Conservation (phyloP, 139 green algal genomes). For the Volvox reticuliferus region DNA sequence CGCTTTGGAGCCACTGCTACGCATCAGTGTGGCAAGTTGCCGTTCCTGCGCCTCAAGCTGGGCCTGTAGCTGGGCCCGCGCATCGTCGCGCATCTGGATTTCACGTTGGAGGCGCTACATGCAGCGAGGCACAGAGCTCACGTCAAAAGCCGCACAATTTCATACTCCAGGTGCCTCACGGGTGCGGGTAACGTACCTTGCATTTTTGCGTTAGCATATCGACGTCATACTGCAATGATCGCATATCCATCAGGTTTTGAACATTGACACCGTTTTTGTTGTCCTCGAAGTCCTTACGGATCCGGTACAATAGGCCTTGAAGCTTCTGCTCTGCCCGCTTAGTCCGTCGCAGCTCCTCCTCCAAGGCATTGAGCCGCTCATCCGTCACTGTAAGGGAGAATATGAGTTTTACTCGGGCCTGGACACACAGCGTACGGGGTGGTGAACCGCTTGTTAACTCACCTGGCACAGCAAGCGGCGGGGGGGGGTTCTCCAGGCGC, state of each 20-base stretch:
- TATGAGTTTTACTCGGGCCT: background rate
- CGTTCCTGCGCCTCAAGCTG: background rate
- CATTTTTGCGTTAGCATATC: constrained; percentile 65
- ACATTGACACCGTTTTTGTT: constrained; percentile 49
- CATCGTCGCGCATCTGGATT: background rate
- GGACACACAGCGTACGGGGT: background rate
- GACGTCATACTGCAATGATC: constrained; percentile 72
- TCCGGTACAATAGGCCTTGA: constrained; percentile 79
- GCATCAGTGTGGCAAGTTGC: background rate
- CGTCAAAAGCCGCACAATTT: background rate
- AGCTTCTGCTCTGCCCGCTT: constrained; percentile 87
- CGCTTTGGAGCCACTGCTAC: background rate
- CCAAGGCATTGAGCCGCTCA: constrained; percentile 26
- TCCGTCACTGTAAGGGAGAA: background rate
- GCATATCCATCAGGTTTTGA: constrained; percentile 75
- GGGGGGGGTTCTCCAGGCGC: constrained; percentile 41
- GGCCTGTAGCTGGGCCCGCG: no score
- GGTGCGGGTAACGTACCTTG: constrained; percentile 46
- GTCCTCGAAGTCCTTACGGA: constrained; percentile 77
- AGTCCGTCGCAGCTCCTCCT: constrained; percentile 77
- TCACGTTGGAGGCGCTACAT: background rate
- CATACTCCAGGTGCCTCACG: no score
- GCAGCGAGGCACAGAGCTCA: background rate
- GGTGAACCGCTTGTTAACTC: background rate
- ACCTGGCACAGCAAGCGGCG: background rate